These are phyloP conservation scores for Neurospora sp. DNA, from an alignment of 495 filamentous ascomycete species.

Conservation along the genomic window DNA sequence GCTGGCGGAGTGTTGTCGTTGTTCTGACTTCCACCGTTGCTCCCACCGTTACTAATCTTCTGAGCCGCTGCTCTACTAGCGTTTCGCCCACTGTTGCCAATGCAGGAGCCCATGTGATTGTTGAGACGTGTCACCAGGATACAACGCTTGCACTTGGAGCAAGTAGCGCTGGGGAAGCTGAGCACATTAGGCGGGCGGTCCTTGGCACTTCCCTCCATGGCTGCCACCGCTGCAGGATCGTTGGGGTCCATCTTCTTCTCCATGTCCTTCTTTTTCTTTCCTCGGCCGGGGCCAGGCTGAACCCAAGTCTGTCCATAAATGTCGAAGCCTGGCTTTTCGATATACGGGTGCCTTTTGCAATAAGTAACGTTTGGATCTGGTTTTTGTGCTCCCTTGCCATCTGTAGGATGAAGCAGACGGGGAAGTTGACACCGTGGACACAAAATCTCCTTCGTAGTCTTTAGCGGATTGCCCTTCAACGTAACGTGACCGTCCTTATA, in stretches of 20 bases:
- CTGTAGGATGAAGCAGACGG: slow-evolving; percentile 51
- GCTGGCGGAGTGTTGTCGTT: slow-evolving; percentile 45
- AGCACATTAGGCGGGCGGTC: slow-evolving; percentile 42
- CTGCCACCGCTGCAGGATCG: slow-evolving; percentile 36
- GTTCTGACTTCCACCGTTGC: slow-evolving; percentile 36
- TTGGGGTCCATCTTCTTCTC: slow-evolving; percentile 45
- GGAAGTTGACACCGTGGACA: slow-evolving; percentile 59
- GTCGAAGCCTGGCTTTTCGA: slow-evolving; percentile 64
- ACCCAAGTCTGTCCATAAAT: slow-evolving; percentile 73
- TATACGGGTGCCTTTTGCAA: slow-evolving; percentile 67
- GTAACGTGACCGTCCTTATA: slow-evolving; percentile 63
- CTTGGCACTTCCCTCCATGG: slow-evolving; percentile 34
- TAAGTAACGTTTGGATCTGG: slow-evolving; percentile 57
- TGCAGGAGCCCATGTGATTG: slow-evolving; percentile 73
- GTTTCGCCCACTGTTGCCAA: slow-evolving; percentile 63
- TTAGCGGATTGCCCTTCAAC: slow-evolving; percentile 67
- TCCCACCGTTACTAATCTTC: slow-evolving; percentile 43
- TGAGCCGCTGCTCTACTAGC: slow-evolving; percentile 49
- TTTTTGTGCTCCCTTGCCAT: slow-evolving; percentile 49
- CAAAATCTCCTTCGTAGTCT: slow-evolving; percentile 59
- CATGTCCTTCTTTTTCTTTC: slow-evolving; percentile 52
- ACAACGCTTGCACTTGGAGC: slow-evolving; percentile 44
- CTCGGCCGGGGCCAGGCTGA: slow-evolving; percentile 39
- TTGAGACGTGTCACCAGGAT: slow-evolving; percentile 48
- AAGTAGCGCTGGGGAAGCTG: slow-evolving; percentile 53